Base-by-base conservation (phyloP, 441 rosid genomes). In the Macaranga tanarius region DNA sequence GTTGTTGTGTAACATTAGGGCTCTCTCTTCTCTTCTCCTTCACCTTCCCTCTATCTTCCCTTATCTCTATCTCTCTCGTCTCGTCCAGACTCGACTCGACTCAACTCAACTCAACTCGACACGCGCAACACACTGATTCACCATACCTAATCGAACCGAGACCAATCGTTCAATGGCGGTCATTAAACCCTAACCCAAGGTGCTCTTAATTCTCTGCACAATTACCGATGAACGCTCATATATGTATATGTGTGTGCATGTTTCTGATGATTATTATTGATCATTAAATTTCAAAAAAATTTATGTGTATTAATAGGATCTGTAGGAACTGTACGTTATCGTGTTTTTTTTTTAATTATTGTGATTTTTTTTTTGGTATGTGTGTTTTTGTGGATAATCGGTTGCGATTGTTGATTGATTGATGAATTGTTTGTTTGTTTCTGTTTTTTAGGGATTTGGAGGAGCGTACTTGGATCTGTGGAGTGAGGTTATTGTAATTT, bases 151-250 rank as follows among this genome's bases (percentile, higher is more conserved):
- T 34, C 38, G 38, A 34, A 34, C 6, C 38, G 38, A 34, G 6
- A 34, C 38, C 38, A 34, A 7, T 34, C 38, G n/a, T 34, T 34
- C 38, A 34, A 34, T 34, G 38, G 38, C 7, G 38, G 38, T 34
- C 38, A 34, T 34, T 71, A 62, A 85, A 78, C 75, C 82, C 83
- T 54, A 70, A 63, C 56, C 12, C 2, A 22, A 76, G 82, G 86
- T 79, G 71, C 44, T 69, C 7, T 56, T 44, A 40, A 55, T n/a
- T 67, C 54, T 40, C 16, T 44, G 54, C 40, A 2, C n/a, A 47
- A 13, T 45, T 25, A 3, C 25, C 10, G 13, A 44, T 17, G 15
- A 42, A 42, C 50, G 22, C 26, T 16, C 48, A 3, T 45, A 31
- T n/a, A 67, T 20, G 2, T 12, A 40, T 5, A 16, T 3, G 12